Conservation (phyloP, 2,329 filamentous ascomycete genomes). For the Alternaria brassicicola region DNA sequence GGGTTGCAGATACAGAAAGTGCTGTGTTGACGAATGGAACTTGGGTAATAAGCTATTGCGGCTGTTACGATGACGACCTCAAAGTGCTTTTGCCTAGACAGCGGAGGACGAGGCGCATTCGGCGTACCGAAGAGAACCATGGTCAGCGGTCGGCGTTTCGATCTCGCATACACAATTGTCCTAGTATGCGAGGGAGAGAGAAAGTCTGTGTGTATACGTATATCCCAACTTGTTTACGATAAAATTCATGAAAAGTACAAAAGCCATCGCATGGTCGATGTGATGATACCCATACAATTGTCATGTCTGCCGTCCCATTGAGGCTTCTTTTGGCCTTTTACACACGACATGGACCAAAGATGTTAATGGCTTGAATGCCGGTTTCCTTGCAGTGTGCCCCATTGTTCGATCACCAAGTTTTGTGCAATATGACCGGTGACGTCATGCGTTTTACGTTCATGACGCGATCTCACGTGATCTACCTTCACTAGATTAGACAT, state of each 20-base stretch:
- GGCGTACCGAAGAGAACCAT: not conserved
- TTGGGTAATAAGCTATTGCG: not conserved
- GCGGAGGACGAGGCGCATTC: not conserved
- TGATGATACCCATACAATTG: not conserved
- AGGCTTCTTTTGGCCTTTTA: not conserved
- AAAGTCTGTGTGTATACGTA: not conserved
- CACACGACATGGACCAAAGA: not conserved
- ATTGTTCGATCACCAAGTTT: not conserved
- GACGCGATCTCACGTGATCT: slow-evolving; percentile 16
- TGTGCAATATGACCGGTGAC: not conserved
- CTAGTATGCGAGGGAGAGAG: not conserved
- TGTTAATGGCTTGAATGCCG: not conserved
- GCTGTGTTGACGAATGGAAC: not conserved
- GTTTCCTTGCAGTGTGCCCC: not conserved
- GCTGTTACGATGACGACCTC: not conserved
- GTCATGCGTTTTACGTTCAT: slow-evolving; percentile 3
- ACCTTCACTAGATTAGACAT: not conserved
- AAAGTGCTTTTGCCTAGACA: not conserved
- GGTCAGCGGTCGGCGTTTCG: not conserved
- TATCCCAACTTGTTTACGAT: not conserved
- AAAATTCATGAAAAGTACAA: not conserved
- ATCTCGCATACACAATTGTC: not conserved
- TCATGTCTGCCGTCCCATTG: not conserved
- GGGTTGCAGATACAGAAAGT: not conserved
- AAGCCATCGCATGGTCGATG: not conserved